phyloP scores from a whole-genome alignment of 1,284 basidiomycete species.

The Amylostereum areolatum region DNA sequence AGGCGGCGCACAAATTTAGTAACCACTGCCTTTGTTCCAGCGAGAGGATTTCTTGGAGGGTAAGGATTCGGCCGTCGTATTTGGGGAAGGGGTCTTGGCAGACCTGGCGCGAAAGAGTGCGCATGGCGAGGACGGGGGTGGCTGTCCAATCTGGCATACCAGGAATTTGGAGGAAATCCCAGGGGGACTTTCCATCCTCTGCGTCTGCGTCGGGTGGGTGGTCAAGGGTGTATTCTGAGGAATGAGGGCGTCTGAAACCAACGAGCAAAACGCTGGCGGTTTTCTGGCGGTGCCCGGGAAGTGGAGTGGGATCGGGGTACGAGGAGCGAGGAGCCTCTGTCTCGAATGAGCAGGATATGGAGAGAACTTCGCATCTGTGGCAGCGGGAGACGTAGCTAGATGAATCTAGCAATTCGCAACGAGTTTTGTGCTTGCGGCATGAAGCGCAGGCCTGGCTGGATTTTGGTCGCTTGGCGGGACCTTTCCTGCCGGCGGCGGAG shows the following conservation, averaged over 20 bases:
- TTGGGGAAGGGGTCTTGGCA: slow-evolving; percentile 4
- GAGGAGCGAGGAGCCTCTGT: slow-evolving; percentile 13
- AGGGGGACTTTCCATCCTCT: slow-evolving; percentile 17
- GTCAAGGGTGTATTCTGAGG: not conserved
- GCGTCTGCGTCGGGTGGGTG: not conserved
- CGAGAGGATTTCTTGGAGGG: slow-evolving; percentile 27
- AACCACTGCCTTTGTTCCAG: slow-evolving; percentile 29
- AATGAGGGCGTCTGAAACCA: not conserved
- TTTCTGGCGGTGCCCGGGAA: slow-evolving; percentile 10
- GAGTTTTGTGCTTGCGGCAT: slow-evolving; percentile 38
- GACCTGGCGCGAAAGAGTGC: slow-evolving; percentile 24
- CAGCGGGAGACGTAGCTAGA: slow-evolving; percentile 27
- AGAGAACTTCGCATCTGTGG: slow-evolving; percentile 36
- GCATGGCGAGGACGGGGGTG: slow-evolving; percentile 35
- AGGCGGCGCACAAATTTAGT: slow-evolving; percentile 28
- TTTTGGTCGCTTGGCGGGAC: slow-evolving; percentile 27
- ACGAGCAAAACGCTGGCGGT: slow-evolving; percentile 1
- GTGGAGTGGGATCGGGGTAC: slow-evolving; percentile 13
- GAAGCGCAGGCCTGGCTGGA: slow-evolving; percentile 33
- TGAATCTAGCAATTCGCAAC: slow-evolving; percentile 35
- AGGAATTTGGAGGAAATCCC: slow-evolving; percentile 28
- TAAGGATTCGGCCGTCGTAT: not conserved
- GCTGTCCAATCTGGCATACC: slow-evolving; percentile 32
- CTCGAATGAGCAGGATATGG: slow-evolving; percentile 33
- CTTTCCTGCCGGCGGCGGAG: not conserved